Evolutionary conservation across 257 asterid genomes (phyloP).

Genomic region (Solanum pimpinellifolium): DNA sequence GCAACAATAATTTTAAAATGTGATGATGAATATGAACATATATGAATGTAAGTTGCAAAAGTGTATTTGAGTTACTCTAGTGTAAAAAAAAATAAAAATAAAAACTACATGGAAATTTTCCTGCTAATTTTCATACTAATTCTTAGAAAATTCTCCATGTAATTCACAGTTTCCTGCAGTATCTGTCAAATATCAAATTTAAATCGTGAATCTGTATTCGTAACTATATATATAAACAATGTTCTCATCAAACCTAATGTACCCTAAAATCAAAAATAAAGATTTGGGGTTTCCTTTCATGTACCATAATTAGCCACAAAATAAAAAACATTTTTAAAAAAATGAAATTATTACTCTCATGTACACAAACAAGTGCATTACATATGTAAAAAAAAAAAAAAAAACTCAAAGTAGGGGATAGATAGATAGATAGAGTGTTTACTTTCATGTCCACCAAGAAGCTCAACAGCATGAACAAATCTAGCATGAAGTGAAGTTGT

Average conservation of each 20-base stretch:
- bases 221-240: not conserved
- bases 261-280: not conserved
- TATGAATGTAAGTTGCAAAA: not conserved
- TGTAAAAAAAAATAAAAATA: not conserved
- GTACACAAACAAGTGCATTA: slow-evolving; percentile 64
- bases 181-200: not conserved
- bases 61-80: not conserved
- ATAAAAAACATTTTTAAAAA: not conserved
- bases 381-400: not conserved
- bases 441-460: slow-evolving; percentile 99
- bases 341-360: slow-evolving; percentile 38
- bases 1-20: not conserved
- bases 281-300: not conserved
- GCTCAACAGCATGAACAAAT: slow-evolving; percentile 94
- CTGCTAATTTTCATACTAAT: no score
- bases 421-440: not conserved
- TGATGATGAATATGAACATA: not conserved
- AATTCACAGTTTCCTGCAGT: no score
- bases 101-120: no score
- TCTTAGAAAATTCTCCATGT: no score
- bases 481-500: slow-evolving; percentile 85
- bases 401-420: not conserved
- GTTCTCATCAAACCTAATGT: not conserved
- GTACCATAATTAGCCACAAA: not conserved
- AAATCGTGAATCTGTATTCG: not conserved